Conservation (phyloP, 257 asterid genomes). For the Voacanga thouarsii region DNA sequence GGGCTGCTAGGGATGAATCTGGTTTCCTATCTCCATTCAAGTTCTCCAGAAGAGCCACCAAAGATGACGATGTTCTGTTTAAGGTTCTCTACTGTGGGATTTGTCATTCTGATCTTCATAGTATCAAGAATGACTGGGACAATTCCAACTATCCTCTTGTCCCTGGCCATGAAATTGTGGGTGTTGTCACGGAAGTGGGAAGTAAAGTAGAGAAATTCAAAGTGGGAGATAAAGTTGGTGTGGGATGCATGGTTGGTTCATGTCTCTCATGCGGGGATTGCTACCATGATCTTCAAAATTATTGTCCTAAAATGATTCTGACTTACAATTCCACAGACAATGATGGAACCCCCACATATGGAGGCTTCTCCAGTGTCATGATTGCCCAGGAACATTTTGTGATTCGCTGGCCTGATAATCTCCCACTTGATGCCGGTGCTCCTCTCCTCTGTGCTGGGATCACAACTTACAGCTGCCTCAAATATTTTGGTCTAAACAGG, state of each 20-base stretch:
- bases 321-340: conserved; percentile 31
- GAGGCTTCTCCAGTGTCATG: conserved; percentile 47
- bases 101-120: conserved; percentile 24
- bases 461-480: conserved; percentile 53
- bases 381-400: conserved; percentile 43
- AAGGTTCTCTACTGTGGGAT: conserved; percentile 23
- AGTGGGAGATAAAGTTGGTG: conserved; percentile 43
- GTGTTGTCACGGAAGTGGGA: conserved; percentile 44
- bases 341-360: conserved; percentile 36
- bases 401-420: conserved; percentile 48
- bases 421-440: conserved; percentile 55
- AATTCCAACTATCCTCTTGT: not conserved
- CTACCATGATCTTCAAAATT: conserved; percentile 39
- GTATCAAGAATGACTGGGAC: conserved; percentile 18
- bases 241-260: conserved; percentile 45
- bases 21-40: conserved; percentile 26
- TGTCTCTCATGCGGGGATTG: conserved; percentile 40
- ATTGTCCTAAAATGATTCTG: conserved; percentile 34
- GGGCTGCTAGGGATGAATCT: conserved; percentile 24
- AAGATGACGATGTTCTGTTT: conserved; percentile 17
- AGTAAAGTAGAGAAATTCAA: conserved; percentile 37
- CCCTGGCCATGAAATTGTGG: conserved; percentile 27
- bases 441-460: conserved; percentile 65
- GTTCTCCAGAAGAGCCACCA: conserved; percentile 23
- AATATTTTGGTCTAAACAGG: conserved; percentile 50